These are phyloP conservation scores for Tolypocladium capitatum DNA, from an alignment of 2,329 filamentous ascomycete species.

Conservation along the genomic window DNA sequence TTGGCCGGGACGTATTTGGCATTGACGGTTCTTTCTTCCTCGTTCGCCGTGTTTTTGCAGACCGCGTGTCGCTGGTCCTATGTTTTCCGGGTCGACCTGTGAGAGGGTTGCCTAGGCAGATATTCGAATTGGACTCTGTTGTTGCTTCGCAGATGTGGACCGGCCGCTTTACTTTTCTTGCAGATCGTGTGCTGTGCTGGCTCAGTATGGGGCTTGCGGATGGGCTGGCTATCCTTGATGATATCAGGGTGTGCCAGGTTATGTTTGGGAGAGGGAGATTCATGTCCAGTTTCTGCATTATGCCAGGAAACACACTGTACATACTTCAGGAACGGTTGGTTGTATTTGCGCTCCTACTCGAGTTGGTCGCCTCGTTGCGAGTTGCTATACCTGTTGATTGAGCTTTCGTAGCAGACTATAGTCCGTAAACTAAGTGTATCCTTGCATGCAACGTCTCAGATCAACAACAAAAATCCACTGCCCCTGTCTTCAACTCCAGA, in stretches of 20 bases:
- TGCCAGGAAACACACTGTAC: background rate
- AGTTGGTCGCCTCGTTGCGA: background rate
- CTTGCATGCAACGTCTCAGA: background rate
- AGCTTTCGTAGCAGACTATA: background rate
- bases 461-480: background rate
- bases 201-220: too few species aligned
- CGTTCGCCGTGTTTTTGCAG: slow-evolving; percentile 3
- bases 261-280: background rate
- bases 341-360: background rate
- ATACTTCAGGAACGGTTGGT: background rate
- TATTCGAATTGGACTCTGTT: background rate
- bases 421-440: too few species aligned
- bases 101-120: background rate
- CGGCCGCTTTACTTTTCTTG: background rate
- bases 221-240: too few species aligned
- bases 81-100: background rate
- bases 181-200: background rate
- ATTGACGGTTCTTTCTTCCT: slow-evolving; percentile 2
- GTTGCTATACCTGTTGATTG: background rate
- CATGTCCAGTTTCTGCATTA: background rate
- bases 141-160: slow-evolving; percentile 33
- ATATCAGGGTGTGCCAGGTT: too few species aligned
- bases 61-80: background rate
- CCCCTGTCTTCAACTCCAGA: slow-evolving; percentile 4
- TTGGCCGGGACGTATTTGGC: slow-evolving; percentile 5